A percentile compares a stretch with the other conserved stretches of the same genome.
Evolutionary conservation across 208 protist species (phyloP).

Genomic region (Herpetomonas muscarum): DNA sequence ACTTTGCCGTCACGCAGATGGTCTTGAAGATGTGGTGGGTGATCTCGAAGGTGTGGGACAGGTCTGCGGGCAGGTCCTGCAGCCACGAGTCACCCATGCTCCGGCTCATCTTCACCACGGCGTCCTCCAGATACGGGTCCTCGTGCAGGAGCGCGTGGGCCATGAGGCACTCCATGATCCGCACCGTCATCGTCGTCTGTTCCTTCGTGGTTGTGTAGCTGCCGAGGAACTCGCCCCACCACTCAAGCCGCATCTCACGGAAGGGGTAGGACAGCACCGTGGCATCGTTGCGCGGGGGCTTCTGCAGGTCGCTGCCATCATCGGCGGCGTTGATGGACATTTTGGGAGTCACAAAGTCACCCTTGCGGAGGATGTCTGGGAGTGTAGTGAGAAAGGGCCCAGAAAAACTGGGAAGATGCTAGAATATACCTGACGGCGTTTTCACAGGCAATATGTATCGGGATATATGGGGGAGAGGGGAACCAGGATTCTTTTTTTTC

Average conservation of each 20-base stretch:
- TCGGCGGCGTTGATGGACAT: no score
- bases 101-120: slow-evolving; percentile 35
- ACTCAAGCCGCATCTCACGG: slow-evolving; percentile 51
- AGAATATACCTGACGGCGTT: no score
- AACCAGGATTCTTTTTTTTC: no score
- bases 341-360: no score
- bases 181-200: slow-evolving; percentile 31
- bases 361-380: background rate
- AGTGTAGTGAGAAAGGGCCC: no score
- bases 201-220: slow-evolving; percentile 32
- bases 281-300: slow-evolving; percentile 24
- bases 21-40: slow-evolving; percentile 52
- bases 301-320: background rate
- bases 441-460: no score
- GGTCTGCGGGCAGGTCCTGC: slow-evolving; percentile 18
- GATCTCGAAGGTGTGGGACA: slow-evolving; percentile 40
- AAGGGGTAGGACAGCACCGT: slow-evolving; percentile 69
- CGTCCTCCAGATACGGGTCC: slow-evolving; percentile 74
- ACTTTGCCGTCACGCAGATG: slow-evolving; percentile 60
- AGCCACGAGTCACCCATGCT: slow-evolving; percentile 26
- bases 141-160: slow-evolving; percentile 64
- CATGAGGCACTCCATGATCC: slow-evolving; percentile 69
- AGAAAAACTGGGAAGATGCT: no score
- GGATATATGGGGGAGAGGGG: no score
- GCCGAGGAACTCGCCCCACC: slow-evolving; percentile 62